phyloP scores from a whole-genome alignment of 148 eudicot species.

The Pharnaceum exiguum region DNA sequence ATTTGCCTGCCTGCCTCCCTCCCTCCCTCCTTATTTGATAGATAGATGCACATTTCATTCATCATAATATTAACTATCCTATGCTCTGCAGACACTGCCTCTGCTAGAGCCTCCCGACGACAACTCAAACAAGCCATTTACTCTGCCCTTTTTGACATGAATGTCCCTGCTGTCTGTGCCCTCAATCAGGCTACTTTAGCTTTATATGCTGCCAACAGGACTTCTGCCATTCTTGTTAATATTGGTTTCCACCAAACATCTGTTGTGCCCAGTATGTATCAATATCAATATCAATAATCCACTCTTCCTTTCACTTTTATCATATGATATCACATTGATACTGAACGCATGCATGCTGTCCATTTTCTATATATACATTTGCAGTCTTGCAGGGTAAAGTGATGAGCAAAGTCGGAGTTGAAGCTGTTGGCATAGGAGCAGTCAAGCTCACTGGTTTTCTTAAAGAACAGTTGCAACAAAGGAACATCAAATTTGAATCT shows the following conservation, averaged over 20 bases:
- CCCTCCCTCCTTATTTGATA: not conserved
- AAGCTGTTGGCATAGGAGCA: constrained; percentile 81
- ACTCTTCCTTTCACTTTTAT: too few species aligned
- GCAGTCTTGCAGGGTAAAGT: constrained; percentile 83
- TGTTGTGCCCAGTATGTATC: constrained; percentile 75
- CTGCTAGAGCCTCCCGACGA: constrained; percentile 67
- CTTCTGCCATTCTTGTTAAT: constrained; percentile 92
- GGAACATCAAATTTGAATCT: constrained; percentile 61
- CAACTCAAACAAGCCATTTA: constrained; percentile 74
- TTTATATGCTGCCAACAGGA: constrained; percentile 73
- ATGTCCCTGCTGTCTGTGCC: constrained; percentile 91
- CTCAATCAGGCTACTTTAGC: constrained; percentile 92
- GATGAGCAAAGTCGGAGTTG: constrained; percentile 85
- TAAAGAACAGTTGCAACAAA: constrained; percentile 72
- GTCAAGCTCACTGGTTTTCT: constrained; percentile 81
- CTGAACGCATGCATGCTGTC: too few species aligned
- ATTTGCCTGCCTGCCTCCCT: not conserved
- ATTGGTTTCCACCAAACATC: constrained; percentile 85
- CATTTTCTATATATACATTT: constrained; percentile 12
- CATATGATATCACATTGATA: too few species aligned
- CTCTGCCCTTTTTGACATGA: constrained; percentile 77
- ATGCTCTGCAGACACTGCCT: constrained; percentile 50
- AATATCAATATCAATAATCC: not conserved
- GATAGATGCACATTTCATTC: not conserved
- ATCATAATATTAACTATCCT: not conserved